A percentile compares a stretch with the other conserved stretches of the same genome.
These are phyloP conservation scores for Erythrobasidium yunnanense DNA, from an alignment of 768 basidiomycete genomes.

Conservation along the genomic window DNA sequence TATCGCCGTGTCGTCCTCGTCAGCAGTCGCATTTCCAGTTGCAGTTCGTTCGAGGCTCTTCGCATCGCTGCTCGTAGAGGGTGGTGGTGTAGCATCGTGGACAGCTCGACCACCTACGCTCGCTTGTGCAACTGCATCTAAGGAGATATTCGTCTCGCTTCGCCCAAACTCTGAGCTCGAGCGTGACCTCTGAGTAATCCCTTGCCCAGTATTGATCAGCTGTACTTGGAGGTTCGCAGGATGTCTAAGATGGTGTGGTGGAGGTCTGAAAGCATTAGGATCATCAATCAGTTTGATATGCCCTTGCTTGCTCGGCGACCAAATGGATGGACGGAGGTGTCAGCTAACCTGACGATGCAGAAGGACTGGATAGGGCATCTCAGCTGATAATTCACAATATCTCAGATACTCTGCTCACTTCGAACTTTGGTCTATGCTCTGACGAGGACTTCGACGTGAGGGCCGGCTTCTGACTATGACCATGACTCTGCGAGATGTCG, in stretches of 20 bases:
- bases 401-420: too few species aligned
- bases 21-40: neutral
- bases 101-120: slow-evolving; percentile 1
- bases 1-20: neutral
- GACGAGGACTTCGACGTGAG: too few species aligned
- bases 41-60: neutral
- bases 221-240: slow-evolving; percentile 84
- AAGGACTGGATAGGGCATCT: too few species aligned
- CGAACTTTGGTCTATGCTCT: too few species aligned
- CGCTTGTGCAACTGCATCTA: slow-evolving; percentile 21
- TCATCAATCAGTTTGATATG: too few species aligned
- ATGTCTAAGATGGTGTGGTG: slow-evolving; percentile 43
- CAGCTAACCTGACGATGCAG: too few species aligned
- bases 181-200: slow-evolving; percentile 13
- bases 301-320: too few species aligned
- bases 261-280: neutral
- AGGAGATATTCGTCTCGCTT: neutral
- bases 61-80: neutral
- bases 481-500: too few species aligned
- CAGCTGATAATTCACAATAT: too few species aligned
- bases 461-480: too few species aligned
- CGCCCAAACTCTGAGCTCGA: neutral
- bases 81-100: neutral
- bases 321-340: too few species aligned
- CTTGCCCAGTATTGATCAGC: slow-evolving; percentile 59